phyloP scores from a whole-genome alignment of 108 stramenopile species.

The Pseudonitzschia delicatissima region DNA sequence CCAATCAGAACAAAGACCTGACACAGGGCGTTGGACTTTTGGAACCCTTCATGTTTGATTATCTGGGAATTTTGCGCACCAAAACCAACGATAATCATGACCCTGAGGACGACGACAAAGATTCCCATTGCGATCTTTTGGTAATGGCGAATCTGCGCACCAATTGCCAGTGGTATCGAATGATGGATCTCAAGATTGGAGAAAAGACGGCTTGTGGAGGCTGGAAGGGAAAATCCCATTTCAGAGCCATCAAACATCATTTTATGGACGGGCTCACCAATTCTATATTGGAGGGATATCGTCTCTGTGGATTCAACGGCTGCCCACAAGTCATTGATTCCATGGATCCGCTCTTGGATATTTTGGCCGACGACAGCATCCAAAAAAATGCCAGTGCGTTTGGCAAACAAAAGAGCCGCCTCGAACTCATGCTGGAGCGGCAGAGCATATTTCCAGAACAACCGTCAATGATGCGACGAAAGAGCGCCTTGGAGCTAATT shows the following conservation, averaged over 20 bases:
- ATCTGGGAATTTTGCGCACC: slow-evolving; percentile 11
- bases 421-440: no score
- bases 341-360: slow-evolving; percentile 18
- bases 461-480: no score
- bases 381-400: not conserved
- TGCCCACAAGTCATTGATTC: slow-evolving; percentile 6
- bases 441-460: no score
- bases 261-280: slow-evolving; percentile 14
- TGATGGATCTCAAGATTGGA: slow-evolving; percentile 22
- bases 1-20: not conserved
- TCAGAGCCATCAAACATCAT: not conserved
- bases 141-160: slow-evolving; percentile 15
- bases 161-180: not conserved
- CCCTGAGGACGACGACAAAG: not conserved
- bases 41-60: slow-evolving; percentile 10
- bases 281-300: slow-evolving; percentile 9
- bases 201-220: slow-evolving; percentile 6
- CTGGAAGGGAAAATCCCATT: slow-evolving; percentile 14
- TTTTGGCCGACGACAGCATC: not conserved
- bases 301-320: slow-evolving; percentile 14
- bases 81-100: not conserved
- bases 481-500: no score
- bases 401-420: no score
- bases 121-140: not conserved
- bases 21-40: not conserved